Conservation (phyloP, 2,329 filamentous ascomycete genomes). For the Geoglossum cookeanum region DNA sequence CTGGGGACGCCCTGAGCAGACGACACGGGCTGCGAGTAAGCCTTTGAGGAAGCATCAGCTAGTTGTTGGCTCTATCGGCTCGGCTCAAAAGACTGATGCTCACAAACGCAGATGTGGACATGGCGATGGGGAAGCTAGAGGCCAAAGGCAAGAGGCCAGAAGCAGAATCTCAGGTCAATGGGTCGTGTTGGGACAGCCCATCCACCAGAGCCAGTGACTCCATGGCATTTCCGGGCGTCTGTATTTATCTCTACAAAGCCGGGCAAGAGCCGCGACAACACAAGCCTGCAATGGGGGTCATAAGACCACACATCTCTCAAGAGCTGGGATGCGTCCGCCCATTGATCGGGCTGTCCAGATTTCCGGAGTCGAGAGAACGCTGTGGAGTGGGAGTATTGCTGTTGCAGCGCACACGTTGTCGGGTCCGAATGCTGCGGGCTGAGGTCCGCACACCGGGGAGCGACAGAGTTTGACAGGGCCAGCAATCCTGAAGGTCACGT, state of each 20-base stretch:
- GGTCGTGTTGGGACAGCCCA: not conserved
- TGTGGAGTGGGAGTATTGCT: no score
- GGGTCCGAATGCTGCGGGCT: not conserved
- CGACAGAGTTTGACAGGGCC: not conserved
- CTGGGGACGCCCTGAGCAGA: not conserved
- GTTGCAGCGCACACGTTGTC: not conserved
- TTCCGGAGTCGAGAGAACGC: no score
- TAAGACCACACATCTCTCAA: not conserved
- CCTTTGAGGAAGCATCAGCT: not conserved
- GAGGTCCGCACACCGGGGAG: not conserved
- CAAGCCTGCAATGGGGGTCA: not conserved
- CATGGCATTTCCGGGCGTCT: not conserved
- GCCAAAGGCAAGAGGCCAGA: not conserved
- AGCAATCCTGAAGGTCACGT: not conserved
- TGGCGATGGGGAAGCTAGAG: not conserved
- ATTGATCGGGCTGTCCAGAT: not conserved
- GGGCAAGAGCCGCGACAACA: not conserved
- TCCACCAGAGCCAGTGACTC: not conserved
- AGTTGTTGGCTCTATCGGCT: not conserved
- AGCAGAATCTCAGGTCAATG: not conserved
- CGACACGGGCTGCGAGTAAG: not conserved
- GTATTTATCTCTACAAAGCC: not conserved
- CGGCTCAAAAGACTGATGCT: not conserved
- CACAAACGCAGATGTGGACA: not conserved
- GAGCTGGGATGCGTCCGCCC: not conserved